Evolutionary conservation across 768 basidiomycete genomes (phyloP), one percentile per base, ranked within the genome.

Genomic region (Leccinum uliginosum): DNA sequence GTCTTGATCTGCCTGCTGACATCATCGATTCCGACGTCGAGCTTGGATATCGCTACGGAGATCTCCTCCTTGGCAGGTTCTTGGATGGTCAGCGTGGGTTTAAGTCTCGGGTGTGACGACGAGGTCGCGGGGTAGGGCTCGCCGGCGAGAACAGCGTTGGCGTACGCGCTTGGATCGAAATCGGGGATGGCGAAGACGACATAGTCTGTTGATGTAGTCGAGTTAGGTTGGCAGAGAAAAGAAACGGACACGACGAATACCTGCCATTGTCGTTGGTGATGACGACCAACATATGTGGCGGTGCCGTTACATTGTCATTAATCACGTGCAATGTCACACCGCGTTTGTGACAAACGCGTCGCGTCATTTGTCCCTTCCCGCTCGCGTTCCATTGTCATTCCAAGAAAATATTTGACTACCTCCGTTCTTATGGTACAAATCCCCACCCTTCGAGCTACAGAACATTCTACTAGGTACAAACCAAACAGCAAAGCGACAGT

Each of bases 151-250:
- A 96, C 82, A 15, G 91, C 85, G 70, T 94, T 94, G 3, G 95
- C 95, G 69, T 95, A 97, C 43, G 89, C 88, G 66, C 91, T 89
- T 15, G 91, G 80, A 68, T 96, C 88, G 70, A 98, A 98, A 32
- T 85, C 78, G 2, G 83, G 70, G 43, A 74, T 78, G 27, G 89
- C 78, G 66, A 97, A 98, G 47, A 86, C 80, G 15, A 84, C 68
- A 66, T 93, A 89, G 61, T 93, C 92, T 86, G 27, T 43, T 10
- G 9, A 1, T n/a, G 40, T 43, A 19, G 2, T 43, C 5, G 40
- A 4, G 40, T 17, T 1, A 45, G 21, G 8, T 23, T 29, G 30
- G 47, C 10, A 43, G 27, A 54, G 6, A 17, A n/a, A n/a, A 45
- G 26, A 10, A 5, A 23, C 15, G 21, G 27, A 55, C n/a, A 19